phyloP scores from a whole-genome alignment of 805 yeast species.

The Wickerhamomyces subpelliculosus region DNA sequence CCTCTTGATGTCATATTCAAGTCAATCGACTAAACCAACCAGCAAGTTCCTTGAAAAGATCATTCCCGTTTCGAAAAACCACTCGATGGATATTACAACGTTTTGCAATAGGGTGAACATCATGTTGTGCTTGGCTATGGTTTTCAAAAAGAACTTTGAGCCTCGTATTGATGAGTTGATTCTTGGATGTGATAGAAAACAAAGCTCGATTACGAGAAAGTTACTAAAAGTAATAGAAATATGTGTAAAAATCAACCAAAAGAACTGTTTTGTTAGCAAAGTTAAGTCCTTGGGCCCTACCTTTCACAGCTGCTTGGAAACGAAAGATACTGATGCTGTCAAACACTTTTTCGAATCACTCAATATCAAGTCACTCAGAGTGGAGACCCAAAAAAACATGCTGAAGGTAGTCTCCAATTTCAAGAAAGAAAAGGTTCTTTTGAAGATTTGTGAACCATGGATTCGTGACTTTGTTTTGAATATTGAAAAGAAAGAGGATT shows the following conservation, averaged over 20 bases:
- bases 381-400: conserved; percentile 7
- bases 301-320: background rate
- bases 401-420: conserved; percentile 7
- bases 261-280: conserved; percentile 1
- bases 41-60: conserved; percentile 16
- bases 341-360: conserved; percentile 1
- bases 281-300: conserved; percentile 1
- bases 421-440: conserved; percentile 1
- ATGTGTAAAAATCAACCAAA: conserved; percentile 7
- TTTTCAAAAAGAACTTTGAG: conserved; percentile 13
- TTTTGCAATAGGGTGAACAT: conserved; percentile 19
- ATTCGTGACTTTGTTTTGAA: no score
- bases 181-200: conserved; percentile 5
- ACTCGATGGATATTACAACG: conserved; percentile 5
- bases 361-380: background rate
- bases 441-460: no score
- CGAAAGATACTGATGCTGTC: conserved; percentile 6
- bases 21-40: background rate
- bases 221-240: conserved; percentile 6
- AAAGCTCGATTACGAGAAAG: no score
- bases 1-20: conserved; percentile 6
- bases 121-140: conserved; percentile 7
- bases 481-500: background rate
- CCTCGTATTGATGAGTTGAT: conserved; percentile 8
- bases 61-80: conserved; percentile 13